Evolutionary conservation across 768 basidiomycete species (phyloP).

Genomic region (Hypsizygus marmoreus): DNA sequence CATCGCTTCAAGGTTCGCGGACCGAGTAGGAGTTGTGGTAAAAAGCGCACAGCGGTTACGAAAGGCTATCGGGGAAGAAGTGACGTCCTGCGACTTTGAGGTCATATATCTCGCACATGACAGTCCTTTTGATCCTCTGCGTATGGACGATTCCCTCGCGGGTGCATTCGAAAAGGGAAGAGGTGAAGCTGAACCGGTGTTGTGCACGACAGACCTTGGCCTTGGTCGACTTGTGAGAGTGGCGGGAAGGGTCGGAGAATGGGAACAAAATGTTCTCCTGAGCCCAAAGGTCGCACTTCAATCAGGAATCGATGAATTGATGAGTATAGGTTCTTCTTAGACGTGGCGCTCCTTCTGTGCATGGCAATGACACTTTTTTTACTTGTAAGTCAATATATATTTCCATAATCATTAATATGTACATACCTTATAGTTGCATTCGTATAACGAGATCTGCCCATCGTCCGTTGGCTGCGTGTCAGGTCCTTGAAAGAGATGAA

Average conservation of each 20-base stretch:
- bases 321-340: slow-evolving; percentile 21
- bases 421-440: slow-evolving; percentile 10
- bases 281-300: slow-evolving; percentile 58
- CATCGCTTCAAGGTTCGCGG: slow-evolving; percentile 44
- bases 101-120: slow-evolving; percentile 46
- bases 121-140: slow-evolving; percentile 35
- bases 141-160: slow-evolving; percentile 50
- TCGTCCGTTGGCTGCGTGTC: no score
- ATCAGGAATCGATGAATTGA: slow-evolving; percentile 37
- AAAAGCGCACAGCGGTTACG: slow-evolving; percentile 51
- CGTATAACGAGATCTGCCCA: no score
- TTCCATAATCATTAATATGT: slow-evolving; percentile 6
- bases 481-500: no score
- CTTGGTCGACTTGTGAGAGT: slow-evolving; percentile 42
- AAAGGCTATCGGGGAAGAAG: slow-evolving; percentile 58
- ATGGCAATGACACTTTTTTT: slow-evolving; percentile 5
- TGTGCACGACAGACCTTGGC: slow-evolving; percentile 63
- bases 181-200: slow-evolving; percentile 31
- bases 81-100: slow-evolving; percentile 60
- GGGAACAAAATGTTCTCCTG: slow-evolving; percentile 49
- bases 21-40: slow-evolving; percentile 43
- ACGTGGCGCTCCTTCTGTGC: background rate
- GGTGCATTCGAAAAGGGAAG: slow-evolving; percentile 16
- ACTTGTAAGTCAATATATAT: slow-evolving; percentile 5
- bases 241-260: slow-evolving; percentile 43